A percentile compares a stretch with the other conserved stretches of the same genome.
phyloP scores from a whole-genome alignment of 805 yeast genomes.

The Candida broadrunensis region DNA sequence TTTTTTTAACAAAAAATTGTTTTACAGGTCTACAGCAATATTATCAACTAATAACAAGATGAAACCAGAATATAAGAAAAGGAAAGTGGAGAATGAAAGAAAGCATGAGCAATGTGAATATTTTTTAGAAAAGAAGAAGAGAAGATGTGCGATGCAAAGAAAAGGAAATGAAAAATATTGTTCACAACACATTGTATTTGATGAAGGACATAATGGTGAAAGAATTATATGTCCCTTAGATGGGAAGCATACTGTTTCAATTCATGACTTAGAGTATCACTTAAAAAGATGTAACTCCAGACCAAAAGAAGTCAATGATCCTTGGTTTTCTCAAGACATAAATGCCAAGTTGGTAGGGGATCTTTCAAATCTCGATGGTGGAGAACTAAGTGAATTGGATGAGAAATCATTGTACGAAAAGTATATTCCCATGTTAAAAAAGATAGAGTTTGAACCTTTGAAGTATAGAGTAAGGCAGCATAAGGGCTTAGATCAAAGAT shows the following conservation, averaged over 20 bases:
- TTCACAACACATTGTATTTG: slow-evolving; percentile 53
- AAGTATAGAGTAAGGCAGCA: slow-evolving; percentile 16
- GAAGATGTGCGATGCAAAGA: slow-evolving; percentile 63
- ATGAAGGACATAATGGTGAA: slow-evolving; percentile 17
- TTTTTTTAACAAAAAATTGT: no score
- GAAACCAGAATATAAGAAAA: slow-evolving; percentile 7
- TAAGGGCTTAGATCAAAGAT: slow-evolving; percentile 34
- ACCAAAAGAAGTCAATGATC: slow-evolving; percentile 30
- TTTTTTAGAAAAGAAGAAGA: slow-evolving; percentile 45
- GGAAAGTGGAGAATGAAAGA: slow-evolving; percentile 5
- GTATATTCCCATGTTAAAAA: slow-evolving; percentile 15
- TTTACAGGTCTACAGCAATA: no score
- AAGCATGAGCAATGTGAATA: slow-evolving; percentile 41
- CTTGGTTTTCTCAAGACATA: slow-evolving; percentile 50
- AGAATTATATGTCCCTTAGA: slow-evolving; percentile 78
- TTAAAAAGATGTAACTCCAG: slow-evolving; percentile 57
- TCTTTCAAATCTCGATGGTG: no score
- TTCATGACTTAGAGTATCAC: slow-evolving; percentile 53
- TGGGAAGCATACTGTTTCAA: slow-evolving; percentile 71
- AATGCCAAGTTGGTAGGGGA: slow-evolving; percentile 30
- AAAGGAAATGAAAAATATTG: slow-evolving; percentile 50
- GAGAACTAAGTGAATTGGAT: slow-evolving; percentile 1
- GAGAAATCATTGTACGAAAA: slow-evolving; percentile 10
- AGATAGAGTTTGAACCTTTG: slow-evolving; percentile 6
- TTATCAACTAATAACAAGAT: neutral